Evolutionary conservation across 129 eudicot genomes (phyloP), one percentile per base, ranked within the genome.

Genomic region (Glebionis coronaria): DNA sequence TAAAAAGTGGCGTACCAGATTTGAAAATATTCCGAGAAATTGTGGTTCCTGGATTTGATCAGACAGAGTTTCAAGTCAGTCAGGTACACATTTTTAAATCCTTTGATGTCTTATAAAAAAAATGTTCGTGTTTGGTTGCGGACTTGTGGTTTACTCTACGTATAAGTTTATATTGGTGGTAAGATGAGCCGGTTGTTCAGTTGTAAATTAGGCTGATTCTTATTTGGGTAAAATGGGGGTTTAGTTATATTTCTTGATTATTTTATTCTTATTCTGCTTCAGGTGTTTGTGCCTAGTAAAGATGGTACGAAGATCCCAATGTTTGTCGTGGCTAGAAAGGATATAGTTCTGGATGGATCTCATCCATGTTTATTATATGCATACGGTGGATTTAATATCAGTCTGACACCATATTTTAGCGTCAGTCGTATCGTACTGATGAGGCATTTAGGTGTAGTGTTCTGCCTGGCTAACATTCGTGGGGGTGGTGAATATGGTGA

Each of bases 401-500:
- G 97, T 71, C 45, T 94, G 55, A 89, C 99, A 60, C 99, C 99
- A 46, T 87, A 84, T 68, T 94, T 94, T 66, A 69, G 85, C 44
- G 83, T 82, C 46, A 65, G 76, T 54, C 90, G 95, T 14, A 74
- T 81, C 75, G 84, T 87, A 28, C 74, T 89, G 15, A 67, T 79
- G 77, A 87, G 81, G 77, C 84, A 94, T 80, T 82, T 94, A 75
- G 90, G 85, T 67, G 62, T 67, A 56, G 80, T 85, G 45, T 84
- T 68, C 58, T 94, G 97, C 81, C 52, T 87, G 19, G 95, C 99
- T 19, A 94, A 94, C 60, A 87, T 94, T 71, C 99, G 97, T 20
- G 99, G 99, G 29, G 99, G 99, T 56, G 99, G 99, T 13, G 99
- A 94, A 65, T 94, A 94, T 58, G 99, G 99, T 75, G 99, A 94